A percentile compares a stretch with the other conserved stretches of the same genome.
Conservation (phyloP, 768 basidiomycete species). For the Pholiota conissans region DNA sequence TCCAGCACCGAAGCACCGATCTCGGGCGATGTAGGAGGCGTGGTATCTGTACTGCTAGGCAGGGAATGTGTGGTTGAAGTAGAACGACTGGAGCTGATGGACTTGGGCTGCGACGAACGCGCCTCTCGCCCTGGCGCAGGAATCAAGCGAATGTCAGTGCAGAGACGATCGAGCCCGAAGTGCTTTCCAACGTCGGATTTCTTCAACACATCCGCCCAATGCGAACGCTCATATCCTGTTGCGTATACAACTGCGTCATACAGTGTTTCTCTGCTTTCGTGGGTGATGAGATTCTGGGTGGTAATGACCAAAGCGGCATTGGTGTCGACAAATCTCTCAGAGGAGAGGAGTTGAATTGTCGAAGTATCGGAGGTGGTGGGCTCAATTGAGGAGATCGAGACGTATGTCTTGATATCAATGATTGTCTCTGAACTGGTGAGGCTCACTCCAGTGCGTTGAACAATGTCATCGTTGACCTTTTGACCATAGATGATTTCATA, state of each 20-base stretch:
- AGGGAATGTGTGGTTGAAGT: slow-evolving; percentile 15
- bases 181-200: slow-evolving; percentile 37
- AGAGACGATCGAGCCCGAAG: slow-evolving; percentile 31
- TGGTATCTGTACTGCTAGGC: slow-evolving; percentile 20
- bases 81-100: slow-evolving; percentile 7
- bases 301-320: slow-evolving; percentile 19
- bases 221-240: slow-evolving; percentile 53
- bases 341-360: slow-evolving; percentile 20
- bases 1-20: slow-evolving; percentile 16
- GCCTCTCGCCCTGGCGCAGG: slow-evolving; percentile 17
- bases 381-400: slow-evolving; percentile 33
- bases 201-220: slow-evolving; percentile 43
- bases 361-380: slow-evolving; percentile 2
- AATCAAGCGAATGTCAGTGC: slow-evolving; percentile 24
- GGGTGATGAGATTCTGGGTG: slow-evolving; percentile 38
- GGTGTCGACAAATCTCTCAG: slow-evolving; percentile 4
- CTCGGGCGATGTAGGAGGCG: slow-evolving; percentile 26
- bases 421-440: slow-evolving; percentile 21
- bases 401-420: slow-evolving; percentile 38
- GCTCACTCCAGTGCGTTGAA: slow-evolving; percentile 27
- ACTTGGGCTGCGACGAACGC: slow-evolving; percentile 14
- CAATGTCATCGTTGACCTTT: slow-evolving; percentile 42
- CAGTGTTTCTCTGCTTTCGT: slow-evolving; percentile 25
- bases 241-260: slow-evolving; percentile 54
- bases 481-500: slow-evolving; percentile 54